Conservation (phyloP, 345 rosid species). For the Linum lewisii region DNA sequence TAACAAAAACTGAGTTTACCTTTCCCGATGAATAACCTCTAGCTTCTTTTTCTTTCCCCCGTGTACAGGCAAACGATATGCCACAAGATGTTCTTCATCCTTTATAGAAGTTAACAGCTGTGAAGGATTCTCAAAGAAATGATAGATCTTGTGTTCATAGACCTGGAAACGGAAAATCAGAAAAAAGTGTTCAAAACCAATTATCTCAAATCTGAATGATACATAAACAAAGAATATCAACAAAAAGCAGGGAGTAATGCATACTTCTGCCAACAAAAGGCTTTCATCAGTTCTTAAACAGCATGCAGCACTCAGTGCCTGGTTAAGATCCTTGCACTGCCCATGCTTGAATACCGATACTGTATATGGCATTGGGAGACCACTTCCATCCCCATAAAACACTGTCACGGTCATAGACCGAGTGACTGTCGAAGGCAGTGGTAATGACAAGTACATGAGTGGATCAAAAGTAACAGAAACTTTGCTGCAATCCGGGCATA, state of each 20-base stretch:
- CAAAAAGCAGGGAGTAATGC: constrained; percentile 2
- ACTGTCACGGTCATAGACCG: constrained; percentile 81
- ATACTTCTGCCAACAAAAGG: constrained; percentile 81
- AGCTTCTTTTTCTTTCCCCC: constrained; percentile 50
- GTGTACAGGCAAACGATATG: constrained; percentile 54
- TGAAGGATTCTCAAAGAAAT: constrained; percentile 40
- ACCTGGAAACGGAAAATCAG: constrained; percentile 34
- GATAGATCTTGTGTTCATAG: constrained; percentile 49
- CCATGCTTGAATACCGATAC: constrained; percentile 71
- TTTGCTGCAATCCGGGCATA: constrained; percentile 78
- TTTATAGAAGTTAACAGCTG: constrained; percentile 46
- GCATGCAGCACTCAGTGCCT: constrained; percentile 61
- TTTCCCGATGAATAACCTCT: constrained; percentile 51
- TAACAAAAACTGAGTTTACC: constrained; percentile 30
- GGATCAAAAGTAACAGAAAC: constrained; percentile 91
- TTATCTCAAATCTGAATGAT: not conserved
- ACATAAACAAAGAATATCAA: not conserved
- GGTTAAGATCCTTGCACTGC: constrained; percentile 57
- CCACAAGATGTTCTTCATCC: constrained; percentile 76
- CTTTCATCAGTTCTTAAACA: constrained; percentile 67
- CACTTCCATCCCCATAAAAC: constrained; percentile 62
- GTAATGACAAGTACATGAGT: constrained; percentile 87
- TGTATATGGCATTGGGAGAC: constrained; percentile 68
- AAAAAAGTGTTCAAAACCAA: constrained; percentile 8
- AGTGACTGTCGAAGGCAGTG: constrained; percentile 71